Conservation (phyloP, 345 rosid species). For the Corchorus olitorius region DNA sequence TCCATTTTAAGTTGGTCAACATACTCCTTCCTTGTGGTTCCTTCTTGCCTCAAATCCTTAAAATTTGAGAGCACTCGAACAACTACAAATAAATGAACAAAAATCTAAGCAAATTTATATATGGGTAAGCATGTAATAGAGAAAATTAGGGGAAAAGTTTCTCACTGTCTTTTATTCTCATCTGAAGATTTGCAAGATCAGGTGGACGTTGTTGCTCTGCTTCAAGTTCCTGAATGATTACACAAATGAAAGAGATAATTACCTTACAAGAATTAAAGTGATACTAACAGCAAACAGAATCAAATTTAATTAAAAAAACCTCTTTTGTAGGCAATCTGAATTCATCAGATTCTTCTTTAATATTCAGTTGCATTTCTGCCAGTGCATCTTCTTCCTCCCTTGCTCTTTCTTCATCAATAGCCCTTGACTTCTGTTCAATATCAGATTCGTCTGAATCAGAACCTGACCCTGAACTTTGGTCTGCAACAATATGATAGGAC, state of each 20-base stretch:
- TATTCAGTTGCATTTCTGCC: conserved; percentile 53
- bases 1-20: conserved; percentile 73
- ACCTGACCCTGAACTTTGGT: conserved; percentile 35
- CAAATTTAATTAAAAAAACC: conserved; percentile 38
- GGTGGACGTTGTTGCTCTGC: conserved; percentile 76
- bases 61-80: conserved; percentile 82
- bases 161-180: conserved; percentile 86
- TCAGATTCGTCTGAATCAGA: conserved; percentile 66
- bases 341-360: conserved; percentile 67
- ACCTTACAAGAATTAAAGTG: neutral
- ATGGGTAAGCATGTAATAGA: neutral
- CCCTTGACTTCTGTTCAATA: conserved; percentile 50
- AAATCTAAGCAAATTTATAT: conserved; percentile 3
- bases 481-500: conserved; percentile 31
- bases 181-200: conserved; percentile 68
- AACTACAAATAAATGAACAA: conserved; percentile 42
- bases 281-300: conserved; percentile 3
- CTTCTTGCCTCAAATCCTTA: conserved; percentile 63
- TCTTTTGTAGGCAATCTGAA: conserved; percentile 83
- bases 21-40: conserved; percentile 67
- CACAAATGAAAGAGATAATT: conserved; percentile 2
- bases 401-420: conserved; percentile 47
- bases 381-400: conserved; percentile 57
- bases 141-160: conserved; percentile 17
- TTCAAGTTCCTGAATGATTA: conserved; percentile 68